A percentile compares a stretch with the other conserved stretches of the same genome.
Conservation (phyloP, 441 rosid genomes). For the Metrosideros polymorpha region DNA sequence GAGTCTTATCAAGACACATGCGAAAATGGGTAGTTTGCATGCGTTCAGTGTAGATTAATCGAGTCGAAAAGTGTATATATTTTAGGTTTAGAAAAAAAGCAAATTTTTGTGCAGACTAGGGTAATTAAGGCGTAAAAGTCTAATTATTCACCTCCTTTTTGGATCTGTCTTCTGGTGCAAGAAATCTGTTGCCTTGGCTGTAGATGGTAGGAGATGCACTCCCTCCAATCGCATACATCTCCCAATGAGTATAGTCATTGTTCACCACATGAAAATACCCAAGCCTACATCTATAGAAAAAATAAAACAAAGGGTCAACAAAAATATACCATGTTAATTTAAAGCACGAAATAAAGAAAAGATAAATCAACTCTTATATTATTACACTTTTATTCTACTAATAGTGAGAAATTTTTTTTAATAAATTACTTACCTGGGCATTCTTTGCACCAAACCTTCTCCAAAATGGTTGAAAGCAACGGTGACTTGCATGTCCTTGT, state of each 20-base stretch:
- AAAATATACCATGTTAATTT: neutral
- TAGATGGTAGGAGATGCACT: conserved; percentile 13
- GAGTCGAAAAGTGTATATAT: neutral
- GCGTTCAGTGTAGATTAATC: neutral
- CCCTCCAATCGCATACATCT: conserved; percentile 13
- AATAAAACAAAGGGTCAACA: neutral
- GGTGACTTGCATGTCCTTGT: conserved; percentile 14
- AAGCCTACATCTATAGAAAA: conserved; percentile 6
- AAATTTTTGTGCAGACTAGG: no score
- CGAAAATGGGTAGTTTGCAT: neutral
- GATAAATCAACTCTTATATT: neutral
- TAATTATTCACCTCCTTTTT: neutral
- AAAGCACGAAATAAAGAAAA: neutral
- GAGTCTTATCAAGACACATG: neutral
- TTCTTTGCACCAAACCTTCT: conserved; percentile 13
- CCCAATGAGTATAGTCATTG: conserved; percentile 18
- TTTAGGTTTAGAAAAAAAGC: neutral
- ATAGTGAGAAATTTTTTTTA: neutral
- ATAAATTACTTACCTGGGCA: conserved; percentile 2
- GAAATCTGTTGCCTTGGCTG: conserved; percentile 13
- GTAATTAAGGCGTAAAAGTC: neutral
- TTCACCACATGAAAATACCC: conserved; percentile 16
- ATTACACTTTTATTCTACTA: neutral
- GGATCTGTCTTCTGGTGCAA: neutral
- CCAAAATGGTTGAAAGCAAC: conserved; percentile 13